These are phyloP conservation scores for Symmetrospora coprosmae DNA, from an alignment of 768 basidiomycete genomes.

Conservation along the genomic window DNA sequence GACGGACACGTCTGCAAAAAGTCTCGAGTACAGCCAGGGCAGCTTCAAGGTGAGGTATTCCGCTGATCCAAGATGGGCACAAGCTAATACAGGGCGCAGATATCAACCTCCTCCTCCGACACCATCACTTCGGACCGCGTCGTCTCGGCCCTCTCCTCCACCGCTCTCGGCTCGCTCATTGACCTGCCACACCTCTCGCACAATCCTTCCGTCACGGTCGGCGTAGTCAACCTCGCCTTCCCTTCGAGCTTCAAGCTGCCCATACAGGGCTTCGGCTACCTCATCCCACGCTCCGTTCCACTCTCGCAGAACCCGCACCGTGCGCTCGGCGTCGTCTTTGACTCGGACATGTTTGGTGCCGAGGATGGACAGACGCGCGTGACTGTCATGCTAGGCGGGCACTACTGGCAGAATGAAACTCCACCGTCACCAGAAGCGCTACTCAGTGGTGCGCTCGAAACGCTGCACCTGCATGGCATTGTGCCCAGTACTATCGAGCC, in stretches of 20 bases:
- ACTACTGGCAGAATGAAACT: slow-evolving; percentile 43
- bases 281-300: slow-evolving; percentile 54
- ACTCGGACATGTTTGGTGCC: slow-evolving; percentile 56
- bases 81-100: slow-evolving; percentile 24
- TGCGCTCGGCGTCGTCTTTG: slow-evolving; percentile 77
- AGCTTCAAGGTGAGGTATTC: slow-evolving; percentile 42
- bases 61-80: background rate
- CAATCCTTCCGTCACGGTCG: slow-evolving; percentile 66
- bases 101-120: background rate
- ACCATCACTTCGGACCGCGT: slow-evolving; percentile 43
- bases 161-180: slow-evolving; percentile 43
- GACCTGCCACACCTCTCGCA: slow-evolving; percentile 51
- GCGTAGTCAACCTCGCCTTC: slow-evolving; percentile 81
- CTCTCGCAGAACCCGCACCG: slow-evolving; percentile 38
- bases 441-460: background rate
- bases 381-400: slow-evolving; percentile 82
- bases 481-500: slow-evolving; percentile 15
- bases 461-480: slow-evolving; percentile 12
- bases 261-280: slow-evolving; percentile 83
- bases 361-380: slow-evolving; percentile 47
- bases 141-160: slow-evolving; percentile 63
- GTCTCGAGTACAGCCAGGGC: background rate
- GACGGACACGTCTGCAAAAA: background rate
- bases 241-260: slow-evolving; percentile 39
- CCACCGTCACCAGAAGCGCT: slow-evolving; percentile 31